Conservation (phyloP, 768 basidiomycete genomes). For the Xerocomellus dryophilus region DNA sequence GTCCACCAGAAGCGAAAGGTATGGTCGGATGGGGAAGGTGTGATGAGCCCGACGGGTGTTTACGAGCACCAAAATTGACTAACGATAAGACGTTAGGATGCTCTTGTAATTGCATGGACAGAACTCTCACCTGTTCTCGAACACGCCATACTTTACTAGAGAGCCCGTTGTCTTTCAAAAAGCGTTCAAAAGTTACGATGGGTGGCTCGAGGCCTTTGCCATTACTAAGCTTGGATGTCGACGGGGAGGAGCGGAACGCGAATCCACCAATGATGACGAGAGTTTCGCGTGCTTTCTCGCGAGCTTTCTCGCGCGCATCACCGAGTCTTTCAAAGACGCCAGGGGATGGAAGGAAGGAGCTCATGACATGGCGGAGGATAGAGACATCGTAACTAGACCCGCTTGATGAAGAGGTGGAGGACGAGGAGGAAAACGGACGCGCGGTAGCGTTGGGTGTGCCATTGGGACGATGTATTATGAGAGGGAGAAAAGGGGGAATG, state of each 20-base stretch:
- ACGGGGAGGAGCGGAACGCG: constrained; percentile 57
- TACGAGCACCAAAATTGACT: constrained; percentile 67
- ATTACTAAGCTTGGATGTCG: constrained; percentile 43
- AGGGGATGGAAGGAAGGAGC: constrained; percentile 68
- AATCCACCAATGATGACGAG: constrained; percentile 73
- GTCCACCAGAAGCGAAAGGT: constrained; percentile 75
- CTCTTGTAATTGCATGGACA: background rate
- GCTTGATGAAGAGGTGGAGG: constrained; percentile 46
- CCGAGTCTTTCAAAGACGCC: constrained; percentile 82
- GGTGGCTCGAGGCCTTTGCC: constrained; percentile 70
- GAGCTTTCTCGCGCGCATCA: constrained; percentile 66
- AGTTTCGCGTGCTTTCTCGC: constrained; percentile 72
- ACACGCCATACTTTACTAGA: constrained; percentile 83
- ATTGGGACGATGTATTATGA: constrained; percentile 48
- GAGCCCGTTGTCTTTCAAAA: constrained; percentile 68
- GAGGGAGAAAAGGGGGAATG: constrained; percentile 62
- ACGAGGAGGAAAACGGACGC: constrained; percentile 49
- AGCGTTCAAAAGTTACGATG: constrained; percentile 64
- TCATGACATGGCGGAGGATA: constrained; percentile 64
- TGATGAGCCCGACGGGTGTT: constrained; percentile 69
- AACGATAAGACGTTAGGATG: constrained; percentile 1
- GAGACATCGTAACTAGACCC: constrained; percentile 48
- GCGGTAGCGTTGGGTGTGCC: constrained; percentile 23
- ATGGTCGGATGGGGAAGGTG: constrained; percentile 78
- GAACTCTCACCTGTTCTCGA: constrained; percentile 71